Evolutionary conservation across 441 rosid species (phyloP).

Genomic region (Kokia cookei): DNA sequence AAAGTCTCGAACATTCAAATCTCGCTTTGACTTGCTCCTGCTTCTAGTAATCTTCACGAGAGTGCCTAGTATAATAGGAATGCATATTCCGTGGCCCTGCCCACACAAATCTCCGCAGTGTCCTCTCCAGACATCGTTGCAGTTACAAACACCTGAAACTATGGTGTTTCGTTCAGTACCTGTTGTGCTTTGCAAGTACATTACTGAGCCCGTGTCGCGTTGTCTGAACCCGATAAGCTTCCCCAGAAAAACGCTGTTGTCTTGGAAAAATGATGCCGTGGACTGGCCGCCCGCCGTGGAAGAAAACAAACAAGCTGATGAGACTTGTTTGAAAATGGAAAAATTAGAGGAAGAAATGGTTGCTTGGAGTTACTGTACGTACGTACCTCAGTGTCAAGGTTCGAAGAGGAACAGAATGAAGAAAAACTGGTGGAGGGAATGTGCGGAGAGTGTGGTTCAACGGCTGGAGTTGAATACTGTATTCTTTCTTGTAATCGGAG

Average conservation of each 20-base stretch:
- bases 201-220: conserved; percentile 7
- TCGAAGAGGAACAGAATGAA: conserved; percentile 41
- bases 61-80: conserved; percentile 34
- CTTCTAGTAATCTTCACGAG: conserved; percentile 35
- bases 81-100: conserved; percentile 30
- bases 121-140: conserved; percentile 8
- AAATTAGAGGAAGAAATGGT: background rate
- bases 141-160: background rate
- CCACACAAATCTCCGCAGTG: conserved; percentile 10
- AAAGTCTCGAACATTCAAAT: background rate
- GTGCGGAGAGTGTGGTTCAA: conserved; percentile 18
- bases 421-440: conserved; percentile 25
- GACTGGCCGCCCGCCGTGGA: conserved; percentile 21
- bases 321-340: background rate
- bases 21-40: conserved; percentile 25
- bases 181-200: conserved; percentile 22
- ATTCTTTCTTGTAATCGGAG: conserved; percentile 20
- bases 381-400: conserved; percentile 48
- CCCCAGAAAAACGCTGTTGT: conserved; percentile 35
- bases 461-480: conserved; percentile 11
- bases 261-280: conserved; percentile 49
- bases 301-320: background rate
- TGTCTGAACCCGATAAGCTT: conserved; percentile 37
- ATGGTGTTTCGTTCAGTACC: conserved; percentile 8
- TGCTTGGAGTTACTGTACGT: background rate